Evolutionary conservation across 495 filamentous ascomycete species (phyloP).

Genomic region (Paragyromitra xinjiangensis): DNA sequence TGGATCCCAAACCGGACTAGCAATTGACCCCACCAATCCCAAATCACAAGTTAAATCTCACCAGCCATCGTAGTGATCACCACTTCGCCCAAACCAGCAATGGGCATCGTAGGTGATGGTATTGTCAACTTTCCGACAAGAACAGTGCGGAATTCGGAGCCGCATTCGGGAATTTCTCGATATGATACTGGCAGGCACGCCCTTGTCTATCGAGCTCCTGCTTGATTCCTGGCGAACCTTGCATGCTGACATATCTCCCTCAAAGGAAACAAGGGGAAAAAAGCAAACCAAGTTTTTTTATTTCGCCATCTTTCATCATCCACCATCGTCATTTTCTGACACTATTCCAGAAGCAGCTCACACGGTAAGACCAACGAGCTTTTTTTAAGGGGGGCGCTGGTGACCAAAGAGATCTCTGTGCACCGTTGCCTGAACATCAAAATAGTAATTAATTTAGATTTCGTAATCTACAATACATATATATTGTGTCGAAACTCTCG

Average conservation of each 20-base stretch:
- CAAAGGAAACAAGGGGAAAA: constrained; percentile 26
- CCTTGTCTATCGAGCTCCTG: constrained; percentile 17
- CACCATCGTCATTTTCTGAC: constrained; percentile 32
- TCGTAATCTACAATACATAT: constrained; percentile 31
- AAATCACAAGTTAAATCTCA: constrained; percentile 13
- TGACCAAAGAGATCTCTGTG: constrained; percentile 14
- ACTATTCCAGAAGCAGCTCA: constrained; percentile 27
- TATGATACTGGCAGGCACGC: neutral
- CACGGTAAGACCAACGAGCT: neutral
- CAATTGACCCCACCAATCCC: constrained; percentile 1
- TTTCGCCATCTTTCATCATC: constrained; percentile 22
- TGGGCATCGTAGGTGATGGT: constrained; percentile 27
- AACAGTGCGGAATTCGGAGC: constrained; percentile 20
- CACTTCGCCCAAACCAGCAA: constrained; percentile 1
- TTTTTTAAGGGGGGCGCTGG: neutral
- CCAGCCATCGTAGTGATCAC: constrained; percentile 32
- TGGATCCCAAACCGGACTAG: constrained; percentile 15
- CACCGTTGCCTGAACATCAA: neutral
- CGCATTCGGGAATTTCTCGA: constrained; percentile 3
- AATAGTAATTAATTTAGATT: constrained; percentile 14
- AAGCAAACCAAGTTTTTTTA: constrained; percentile 39
- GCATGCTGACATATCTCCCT: constrained; percentile 40
- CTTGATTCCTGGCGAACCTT: constrained; percentile 26
- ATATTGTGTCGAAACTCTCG: neutral
- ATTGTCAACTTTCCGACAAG: constrained; percentile 31